Evolutionary conservation across 768 basidiomycete genomes (phyloP), one percentile per base, ranked within the genome.

Genomic region (Rubroboletus satanas): DNA sequence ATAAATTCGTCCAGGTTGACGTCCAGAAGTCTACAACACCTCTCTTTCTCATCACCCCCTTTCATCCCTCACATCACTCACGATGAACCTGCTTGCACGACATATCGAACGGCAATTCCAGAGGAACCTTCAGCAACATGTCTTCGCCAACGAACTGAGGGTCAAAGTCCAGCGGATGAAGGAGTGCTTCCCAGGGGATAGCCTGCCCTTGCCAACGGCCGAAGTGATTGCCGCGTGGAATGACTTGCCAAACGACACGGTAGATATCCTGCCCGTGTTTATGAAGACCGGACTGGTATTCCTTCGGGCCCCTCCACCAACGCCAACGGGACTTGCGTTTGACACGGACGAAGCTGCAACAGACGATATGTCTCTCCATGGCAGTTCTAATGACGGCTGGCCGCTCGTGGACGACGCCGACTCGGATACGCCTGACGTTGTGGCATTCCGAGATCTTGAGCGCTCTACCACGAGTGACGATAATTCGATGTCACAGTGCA

Each of bases 171-270:
- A 55, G 33, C 57, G 47, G n/a, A n/a, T 71, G 48, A 54, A 51
- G 45, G 38, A 36, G n/a, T 64, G 47, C 41, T 66, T 71, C 52
- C 17, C 38, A 7, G 56, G 43, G 2, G 28, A 11, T 21, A 35
- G 0, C 23, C 56, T 71, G 5, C 69, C 67, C 5, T 10, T 41
- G 0, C 65, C 71, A n/a, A 45, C 53, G 15, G 45, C 36, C 14
- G 33, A 53, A 31, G 49, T 66, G 36, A 54, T n/a, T 43, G 60
- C 53, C n/a, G 59, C 60, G 12, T 71, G 69, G 69, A 39, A 48
- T 8, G 49, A 58, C 35, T n/a, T 69, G 31, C 70, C 70, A n/a
- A 71, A 71, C 18, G 11, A 45, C 7, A 71, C 14, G 6, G 18
- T 45, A 28, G 46, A 59, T 14, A 35, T 43, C 47, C 28, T 60